These are phyloP conservation scores for Dendryphion nanum DNA, from an alignment of 2,329 filamentous ascomycete genomes.

Conservation along the genomic window DNA sequence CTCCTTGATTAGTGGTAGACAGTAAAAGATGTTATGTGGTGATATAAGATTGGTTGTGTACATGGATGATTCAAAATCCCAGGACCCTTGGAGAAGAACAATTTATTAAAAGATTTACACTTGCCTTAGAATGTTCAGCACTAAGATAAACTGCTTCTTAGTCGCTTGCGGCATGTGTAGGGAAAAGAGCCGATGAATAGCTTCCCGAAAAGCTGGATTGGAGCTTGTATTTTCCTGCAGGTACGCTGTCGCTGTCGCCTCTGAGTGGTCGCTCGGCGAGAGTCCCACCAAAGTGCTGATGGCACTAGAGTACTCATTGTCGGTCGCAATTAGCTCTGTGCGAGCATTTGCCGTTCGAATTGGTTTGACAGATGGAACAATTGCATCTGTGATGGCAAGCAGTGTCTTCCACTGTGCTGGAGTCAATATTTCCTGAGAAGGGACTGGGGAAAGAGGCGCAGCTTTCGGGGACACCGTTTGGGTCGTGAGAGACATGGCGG, in stretches of 20 bases:
- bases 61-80: no score
- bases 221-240: conserved; percentile 54
- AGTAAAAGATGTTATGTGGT: no score
- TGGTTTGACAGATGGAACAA: conserved; percentile 59
- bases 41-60: no score
- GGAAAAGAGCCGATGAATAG: conserved; percentile 50
- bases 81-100: no score
- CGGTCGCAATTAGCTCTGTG: conserved; percentile 48
- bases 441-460: conserved; percentile 48
- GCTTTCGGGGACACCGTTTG: conserved; percentile 34
- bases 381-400: conserved; percentile 56
- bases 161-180: conserved; percentile 50
- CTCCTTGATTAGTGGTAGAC: no score
- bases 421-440: conserved; percentile 50
- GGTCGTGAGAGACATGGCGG: conserved; percentile 27
- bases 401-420: conserved; percentile 59
- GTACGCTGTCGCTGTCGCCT: conserved; percentile 51
- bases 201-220: conserved; percentile 54
- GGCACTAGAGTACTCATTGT: conserved; percentile 51
- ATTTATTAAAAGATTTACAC: no score
- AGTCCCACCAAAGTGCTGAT: conserved; percentile 35
- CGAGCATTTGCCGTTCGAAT: conserved; percentile 34
- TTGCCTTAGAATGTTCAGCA: conserved; percentile 56
- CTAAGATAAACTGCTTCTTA: conserved; percentile 49
- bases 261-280: conserved; percentile 29